These are phyloP conservation scores for Candida ficus DNA, from an alignment of 805 yeast species.

Conservation along the genomic window DNA sequence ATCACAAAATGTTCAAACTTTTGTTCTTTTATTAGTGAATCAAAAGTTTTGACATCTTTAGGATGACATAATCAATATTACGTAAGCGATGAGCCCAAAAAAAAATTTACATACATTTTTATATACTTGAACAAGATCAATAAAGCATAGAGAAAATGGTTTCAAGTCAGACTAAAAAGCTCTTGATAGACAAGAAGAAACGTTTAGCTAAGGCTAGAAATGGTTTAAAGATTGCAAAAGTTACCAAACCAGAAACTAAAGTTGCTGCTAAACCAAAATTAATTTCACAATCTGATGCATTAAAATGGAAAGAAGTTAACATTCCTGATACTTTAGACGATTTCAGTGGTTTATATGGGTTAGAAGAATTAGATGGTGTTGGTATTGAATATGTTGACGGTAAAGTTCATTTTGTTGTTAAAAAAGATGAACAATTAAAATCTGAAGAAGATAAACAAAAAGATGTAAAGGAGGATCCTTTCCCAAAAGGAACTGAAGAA, in stretches of 20 bases:
- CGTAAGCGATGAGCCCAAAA: slow-evolving; percentile 18
- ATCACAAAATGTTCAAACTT: too few relatives aligned
- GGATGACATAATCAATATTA: neutral
- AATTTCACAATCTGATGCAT: slow-evolving; percentile 42
- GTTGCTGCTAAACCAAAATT: slow-evolving; percentile 1
- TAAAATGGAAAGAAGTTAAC: slow-evolving; percentile 78
- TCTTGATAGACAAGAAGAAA: slow-evolving; percentile 6
- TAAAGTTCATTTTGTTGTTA: slow-evolving; percentile 50
- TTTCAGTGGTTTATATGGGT: slow-evolving; percentile 85
- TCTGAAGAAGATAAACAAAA: slow-evolving; percentile 20
- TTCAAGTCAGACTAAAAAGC: slow-evolving; percentile 4
- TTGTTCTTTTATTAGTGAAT: neutral
- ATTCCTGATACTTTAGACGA: slow-evolving; percentile 82
- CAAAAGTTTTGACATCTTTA: neutral
- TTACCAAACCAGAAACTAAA: neutral
- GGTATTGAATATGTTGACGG: slow-evolving; percentile 74
- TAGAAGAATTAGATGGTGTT: slow-evolving; percentile 93
- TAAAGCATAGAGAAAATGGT: slow-evolving; percentile 1
- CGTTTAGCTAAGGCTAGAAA: neutral
- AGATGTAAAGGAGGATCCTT: slow-evolving; percentile 18
- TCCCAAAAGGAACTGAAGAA: too few relatives aligned
- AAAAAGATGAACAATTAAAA: slow-evolving; percentile 25
- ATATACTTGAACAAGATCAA: neutral
- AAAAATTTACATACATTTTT: neutral
- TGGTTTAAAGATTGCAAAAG: slow-evolving; percentile 6